Conservation (phyloP, 192 early-diverging fungal genomes). For the Entrophospora sp. region DNA sequence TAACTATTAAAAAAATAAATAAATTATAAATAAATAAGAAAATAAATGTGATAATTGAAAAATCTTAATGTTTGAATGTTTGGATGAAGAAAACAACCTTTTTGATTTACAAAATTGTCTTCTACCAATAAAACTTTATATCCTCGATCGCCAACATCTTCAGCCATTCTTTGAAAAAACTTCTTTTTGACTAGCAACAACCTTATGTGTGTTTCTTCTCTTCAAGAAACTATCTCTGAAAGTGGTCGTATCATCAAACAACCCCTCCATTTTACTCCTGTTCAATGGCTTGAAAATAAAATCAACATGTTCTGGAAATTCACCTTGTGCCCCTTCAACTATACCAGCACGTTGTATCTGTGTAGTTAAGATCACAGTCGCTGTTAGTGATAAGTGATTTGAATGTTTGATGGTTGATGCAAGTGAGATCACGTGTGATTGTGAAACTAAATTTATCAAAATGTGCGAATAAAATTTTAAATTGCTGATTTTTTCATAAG, state of each 20-base stretch:
- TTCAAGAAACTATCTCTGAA: constrained; percentile 23
- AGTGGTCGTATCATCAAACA: constrained; percentile 29
- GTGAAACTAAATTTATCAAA: constrained; percentile 32
- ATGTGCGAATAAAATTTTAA: constrained; percentile 1
- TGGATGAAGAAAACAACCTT: constrained; percentile 6
- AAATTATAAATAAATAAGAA: no score
- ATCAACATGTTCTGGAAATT: constrained; percentile 31
- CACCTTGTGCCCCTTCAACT: constrained; percentile 29
- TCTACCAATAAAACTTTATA: constrained; percentile 42
- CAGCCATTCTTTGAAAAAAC: constrained; percentile 40
- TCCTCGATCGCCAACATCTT: constrained; percentile 38
- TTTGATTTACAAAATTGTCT: constrained; percentile 51
- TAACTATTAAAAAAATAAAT: no score
- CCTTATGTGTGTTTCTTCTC: constrained; percentile 32
- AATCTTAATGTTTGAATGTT: not conserved
- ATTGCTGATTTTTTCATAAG: constrained; percentile 20
- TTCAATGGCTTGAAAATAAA: constrained; percentile 52
- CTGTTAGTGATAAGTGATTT: constrained; percentile 1
- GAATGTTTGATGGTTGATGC: constrained; percentile 20
- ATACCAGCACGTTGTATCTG: constrained; percentile 43
- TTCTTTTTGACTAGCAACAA: constrained; percentile 39
- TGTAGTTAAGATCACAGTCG: constrained; percentile 38
- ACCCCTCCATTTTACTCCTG: constrained; percentile 38
- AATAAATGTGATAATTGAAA: not conserved
- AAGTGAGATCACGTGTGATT: constrained; percentile 33